Conservation (phyloP, 2,329 filamentous ascomycete genomes). For the Rhynchosporium graminicola region DNA sequence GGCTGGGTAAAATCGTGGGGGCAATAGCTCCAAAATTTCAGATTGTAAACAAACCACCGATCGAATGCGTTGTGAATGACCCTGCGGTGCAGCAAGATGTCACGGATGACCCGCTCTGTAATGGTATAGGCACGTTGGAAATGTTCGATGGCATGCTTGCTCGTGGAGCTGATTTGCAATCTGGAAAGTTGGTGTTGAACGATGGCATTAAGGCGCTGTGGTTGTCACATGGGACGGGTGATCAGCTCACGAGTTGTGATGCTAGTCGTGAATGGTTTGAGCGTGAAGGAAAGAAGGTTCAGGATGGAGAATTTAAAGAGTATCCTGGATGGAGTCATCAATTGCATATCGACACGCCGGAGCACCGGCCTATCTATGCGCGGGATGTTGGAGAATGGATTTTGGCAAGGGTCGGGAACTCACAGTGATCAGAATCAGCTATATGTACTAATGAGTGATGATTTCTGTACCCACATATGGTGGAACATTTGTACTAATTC, state of each 20-base stretch:
- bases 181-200: constrained; percentile 8
- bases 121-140: neutral
- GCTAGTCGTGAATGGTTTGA: constrained; percentile 10
- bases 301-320: neutral
- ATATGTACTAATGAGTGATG: neutral
- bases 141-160: constrained; percentile 4
- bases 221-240: constrained; percentile 5
- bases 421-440: neutral
- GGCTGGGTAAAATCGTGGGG: neutral
- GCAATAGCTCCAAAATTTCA: neutral
- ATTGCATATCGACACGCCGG: constrained; percentile 10
- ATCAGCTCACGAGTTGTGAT: constrained; percentile 6
- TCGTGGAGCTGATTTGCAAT: neutral
- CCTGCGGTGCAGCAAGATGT: neutral
- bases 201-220: neutral
- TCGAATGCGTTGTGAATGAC: neutral
- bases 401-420: neutral
- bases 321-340: constrained; percentile 10
- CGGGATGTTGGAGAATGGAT: constrained; percentile 11
- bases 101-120: neutral
- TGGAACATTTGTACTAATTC: neutral
- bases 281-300: neutral
- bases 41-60: neutral
- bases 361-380: constrained; percentile 2
- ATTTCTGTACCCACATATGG: neutral